phyloP scores from a whole-genome alignment of 208 protist species.

The Phytomonas francai region DNA sequence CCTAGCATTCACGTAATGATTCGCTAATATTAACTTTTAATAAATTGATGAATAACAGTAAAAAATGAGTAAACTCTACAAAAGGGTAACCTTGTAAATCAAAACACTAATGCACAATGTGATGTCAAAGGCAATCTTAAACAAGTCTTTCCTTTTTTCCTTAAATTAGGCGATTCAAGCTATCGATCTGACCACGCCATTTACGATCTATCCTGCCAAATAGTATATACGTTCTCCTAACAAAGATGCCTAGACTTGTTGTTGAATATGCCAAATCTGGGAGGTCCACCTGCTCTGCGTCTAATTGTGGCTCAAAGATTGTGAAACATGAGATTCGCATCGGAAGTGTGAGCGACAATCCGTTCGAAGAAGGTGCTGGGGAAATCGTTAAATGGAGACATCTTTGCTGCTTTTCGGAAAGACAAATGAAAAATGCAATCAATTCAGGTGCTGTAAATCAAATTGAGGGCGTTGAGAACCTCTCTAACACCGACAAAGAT shows the following conservation, averaged over 20 bases:
- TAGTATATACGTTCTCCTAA: neutral
- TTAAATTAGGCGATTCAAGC: neutral
- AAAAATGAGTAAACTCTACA: too few relatives aligned
- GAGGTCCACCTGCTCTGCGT: constrained; percentile 46
- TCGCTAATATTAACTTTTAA: too few relatives aligned
- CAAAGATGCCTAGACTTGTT: constrained; percentile 42
- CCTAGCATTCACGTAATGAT: too few relatives aligned
- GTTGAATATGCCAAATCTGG: constrained; percentile 78
- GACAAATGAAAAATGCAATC: constrained; percentile 59
- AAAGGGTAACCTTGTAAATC: too few relatives aligned
- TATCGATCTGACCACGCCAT: neutral
- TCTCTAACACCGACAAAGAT: constrained; percentile 41
- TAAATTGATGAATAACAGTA: too few relatives aligned
- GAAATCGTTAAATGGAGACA: constrained; percentile 75
- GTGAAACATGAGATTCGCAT: constrained; percentile 76
- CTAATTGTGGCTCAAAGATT: constrained; percentile 46
- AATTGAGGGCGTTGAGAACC: constrained; percentile 55
- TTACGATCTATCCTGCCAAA: neutral
- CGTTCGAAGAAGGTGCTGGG: constrained; percentile 27
- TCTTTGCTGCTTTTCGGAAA: constrained; percentile 79
- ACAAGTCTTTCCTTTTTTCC: constrained; percentile 1
- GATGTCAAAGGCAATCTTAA: too few relatives aligned
- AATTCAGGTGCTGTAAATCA: constrained; percentile 40
- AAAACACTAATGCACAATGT: too few relatives aligned
- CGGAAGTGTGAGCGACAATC: constrained; percentile 50